phyloP scores from a whole-genome alignment of 169 alveolate genomes.

The Plasmodium fragile region DNA sequence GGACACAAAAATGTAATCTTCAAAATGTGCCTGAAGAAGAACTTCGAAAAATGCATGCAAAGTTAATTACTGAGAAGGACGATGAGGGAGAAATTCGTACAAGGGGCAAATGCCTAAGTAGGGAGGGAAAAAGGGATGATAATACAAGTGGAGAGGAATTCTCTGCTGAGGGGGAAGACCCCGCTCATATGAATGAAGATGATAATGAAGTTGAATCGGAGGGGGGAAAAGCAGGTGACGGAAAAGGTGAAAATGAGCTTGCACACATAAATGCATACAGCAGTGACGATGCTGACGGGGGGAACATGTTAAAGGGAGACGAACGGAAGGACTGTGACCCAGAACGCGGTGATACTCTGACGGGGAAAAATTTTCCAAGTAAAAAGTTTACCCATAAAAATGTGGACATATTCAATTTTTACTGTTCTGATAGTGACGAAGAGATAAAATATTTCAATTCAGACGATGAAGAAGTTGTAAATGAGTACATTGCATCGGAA shows the following conservation, averaged over 20 bases:
- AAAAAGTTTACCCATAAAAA: slow-evolving; percentile 8
- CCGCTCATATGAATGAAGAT: not conserved
- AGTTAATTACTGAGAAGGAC: slow-evolving; percentile 20
- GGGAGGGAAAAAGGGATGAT: not conserved
- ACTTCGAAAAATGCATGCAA: slow-evolving; percentile 44
- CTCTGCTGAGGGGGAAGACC: not conserved
- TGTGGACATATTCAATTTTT: slow-evolving; percentile 67
- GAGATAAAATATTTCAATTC: slow-evolving; percentile 75
- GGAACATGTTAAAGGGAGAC: not conserved
- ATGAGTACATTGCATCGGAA: slow-evolving; percentile 60
- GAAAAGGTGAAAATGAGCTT: not conserved
- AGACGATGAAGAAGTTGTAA: slow-evolving; percentile 65
- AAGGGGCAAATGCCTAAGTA: not conserved
- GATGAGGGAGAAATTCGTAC: not conserved
- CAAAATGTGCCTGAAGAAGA: slow-evolving; percentile 4
- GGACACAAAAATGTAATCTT: not conserved
- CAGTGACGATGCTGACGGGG: not conserved
- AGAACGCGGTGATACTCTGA: not conserved
- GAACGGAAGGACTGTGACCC: not conserved
- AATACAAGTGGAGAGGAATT: not conserved
- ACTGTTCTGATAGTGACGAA: slow-evolving; percentile 71
- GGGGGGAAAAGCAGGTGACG: not conserved
- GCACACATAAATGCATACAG: not conserved
- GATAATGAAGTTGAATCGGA: not conserved
- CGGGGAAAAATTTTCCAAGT: not conserved